Evolutionary conservation across 208 protist species (phyloP).

Genomic region (Herpetomonas tarakana): DNA sequence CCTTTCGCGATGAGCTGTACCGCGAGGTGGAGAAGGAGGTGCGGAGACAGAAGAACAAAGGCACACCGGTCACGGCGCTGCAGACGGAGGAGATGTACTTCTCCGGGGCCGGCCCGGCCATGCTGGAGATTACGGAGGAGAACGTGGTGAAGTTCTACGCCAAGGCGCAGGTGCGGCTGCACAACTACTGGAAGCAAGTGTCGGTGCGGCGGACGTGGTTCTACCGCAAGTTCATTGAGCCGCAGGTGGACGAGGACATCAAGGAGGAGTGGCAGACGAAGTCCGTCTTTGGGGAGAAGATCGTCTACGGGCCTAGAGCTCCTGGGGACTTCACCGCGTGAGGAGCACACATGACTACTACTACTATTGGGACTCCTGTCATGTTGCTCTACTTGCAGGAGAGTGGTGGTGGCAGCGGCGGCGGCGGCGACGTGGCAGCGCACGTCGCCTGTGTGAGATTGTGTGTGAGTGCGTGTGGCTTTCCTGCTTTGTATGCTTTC

Average conservation of each 20-base stretch:
- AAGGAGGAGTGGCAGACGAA: slow-evolving; percentile 58
- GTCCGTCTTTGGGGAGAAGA: slow-evolving; percentile 72
- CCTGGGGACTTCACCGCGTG: slow-evolving; percentile 26
- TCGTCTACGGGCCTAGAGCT: slow-evolving; percentile 53
- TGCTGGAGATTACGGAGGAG: slow-evolving; percentile 73
- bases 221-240: slow-evolving; percentile 73
- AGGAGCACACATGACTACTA: neutral
- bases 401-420: too few relatives aligned
- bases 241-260: slow-evolving; percentile 56
- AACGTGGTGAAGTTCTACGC: slow-evolving; percentile 64
- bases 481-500: too few relatives aligned
- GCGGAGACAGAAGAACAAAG: slow-evolving; percentile 34
- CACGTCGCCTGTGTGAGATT: too few relatives aligned
- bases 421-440: too few relatives aligned
- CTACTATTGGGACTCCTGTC: too few relatives aligned
- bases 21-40: slow-evolving; percentile 58
- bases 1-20: slow-evolving; percentile 74
- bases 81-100: slow-evolving; percentile 90
- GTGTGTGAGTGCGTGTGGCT: too few relatives aligned
- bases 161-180: slow-evolving; percentile 73
- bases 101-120: slow-evolving; percentile 64
- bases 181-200: slow-evolving; percentile 89
- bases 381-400: slow-evolving; percentile 5
- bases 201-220: slow-evolving; percentile 78
- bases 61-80: slow-evolving; percentile 66